Evolutionary conservation across 2,329 filamentous ascomycete genomes (phyloP).

Genomic region (Thielaviopsis musarum): DNA sequence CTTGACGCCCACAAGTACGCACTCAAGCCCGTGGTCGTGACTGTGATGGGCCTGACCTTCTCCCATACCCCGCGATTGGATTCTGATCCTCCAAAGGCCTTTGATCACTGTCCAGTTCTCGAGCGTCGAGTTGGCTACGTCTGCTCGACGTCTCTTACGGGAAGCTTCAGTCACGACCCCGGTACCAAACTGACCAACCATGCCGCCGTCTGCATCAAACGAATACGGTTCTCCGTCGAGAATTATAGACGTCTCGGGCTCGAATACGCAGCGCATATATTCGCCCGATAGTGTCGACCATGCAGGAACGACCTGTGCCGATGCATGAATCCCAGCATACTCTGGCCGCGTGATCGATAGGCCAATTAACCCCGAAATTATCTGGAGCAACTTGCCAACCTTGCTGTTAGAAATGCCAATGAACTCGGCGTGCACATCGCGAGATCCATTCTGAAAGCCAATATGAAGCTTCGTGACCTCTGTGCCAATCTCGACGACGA

Average conservation of each 20-base stretch:
- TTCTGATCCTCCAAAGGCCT: constrained; percentile 55
- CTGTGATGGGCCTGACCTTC: constrained; percentile 17
- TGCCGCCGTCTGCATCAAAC: constrained; percentile 15
- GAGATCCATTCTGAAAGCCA: constrained; percentile 13
- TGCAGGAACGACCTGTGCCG: not conserved
- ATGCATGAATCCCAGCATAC: not conserved
- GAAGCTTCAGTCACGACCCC: constrained; percentile 15
- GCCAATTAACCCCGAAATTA: constrained; percentile 67
- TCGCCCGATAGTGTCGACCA: constrained; percentile 45
- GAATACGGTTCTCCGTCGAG: constrained; percentile 39
- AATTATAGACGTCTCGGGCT: constrained; percentile 38
- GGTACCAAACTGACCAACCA: constrained; percentile 15
- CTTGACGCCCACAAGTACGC: constrained; percentile 59
- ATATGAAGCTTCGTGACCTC: constrained; percentile 45
- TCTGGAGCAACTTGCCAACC: constrained; percentile 57
- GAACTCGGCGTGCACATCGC: constrained; percentile 48
- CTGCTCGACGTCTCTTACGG: constrained; percentile 10
- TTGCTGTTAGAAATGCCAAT: constrained; percentile 52
- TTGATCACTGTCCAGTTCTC: constrained; percentile 46
- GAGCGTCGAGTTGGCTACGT: not conserved
- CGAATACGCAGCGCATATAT: constrained; percentile 47
- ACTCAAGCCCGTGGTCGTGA: constrained; percentile 41
- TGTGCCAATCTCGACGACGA: constrained; percentile 64
- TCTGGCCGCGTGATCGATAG: constrained; percentile 27
- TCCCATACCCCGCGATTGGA: constrained; percentile 27